Conservation (phyloP, 352 stramenopile species). For the Saprolegnia parasitica region DNA sequence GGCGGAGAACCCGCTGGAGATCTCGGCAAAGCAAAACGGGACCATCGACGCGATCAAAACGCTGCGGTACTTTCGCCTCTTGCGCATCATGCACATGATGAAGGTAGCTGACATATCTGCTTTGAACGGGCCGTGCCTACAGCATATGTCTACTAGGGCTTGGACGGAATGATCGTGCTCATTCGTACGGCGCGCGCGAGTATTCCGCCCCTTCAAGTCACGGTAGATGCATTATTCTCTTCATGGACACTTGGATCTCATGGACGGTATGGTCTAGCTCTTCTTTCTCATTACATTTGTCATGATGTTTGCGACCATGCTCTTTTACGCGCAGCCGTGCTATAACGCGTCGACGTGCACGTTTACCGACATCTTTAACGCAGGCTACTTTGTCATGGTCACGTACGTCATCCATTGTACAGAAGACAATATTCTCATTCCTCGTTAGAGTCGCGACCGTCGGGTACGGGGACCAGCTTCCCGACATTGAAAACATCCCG, state of each 20-base stretch:
- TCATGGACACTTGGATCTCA: neutral
- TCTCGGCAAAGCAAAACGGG: neutral
- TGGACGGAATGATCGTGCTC: conserved; percentile 43
- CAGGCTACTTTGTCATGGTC: conserved; percentile 80
- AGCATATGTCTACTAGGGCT: conserved; percentile 42
- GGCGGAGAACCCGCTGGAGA: conserved; percentile 9
- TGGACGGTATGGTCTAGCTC: neutral
- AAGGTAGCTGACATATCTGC: no score
- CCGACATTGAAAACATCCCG: conserved; percentile 46
- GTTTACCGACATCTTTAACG: conserved; percentile 83
- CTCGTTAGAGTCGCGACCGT: conserved; percentile 57
- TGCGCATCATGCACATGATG: conserved; percentile 23
- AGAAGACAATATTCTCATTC: neutral
- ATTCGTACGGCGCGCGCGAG: conserved; percentile 48
- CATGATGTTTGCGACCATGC: conserved; percentile 69
- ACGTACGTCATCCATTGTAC: conserved; percentile 39
- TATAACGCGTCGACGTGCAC: conserved; percentile 68
- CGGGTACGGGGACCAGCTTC: conserved; percentile 67
- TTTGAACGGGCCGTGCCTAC: conserved; percentile 30
- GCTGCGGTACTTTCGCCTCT: conserved; percentile 23
- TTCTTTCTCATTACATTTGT: conserved; percentile 79
- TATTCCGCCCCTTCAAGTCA: conserved; percentile 57
- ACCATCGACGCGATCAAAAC: conserved; percentile 13
- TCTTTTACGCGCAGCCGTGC: conserved; percentile 73
- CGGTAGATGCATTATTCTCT: conserved; percentile 35